Base-by-base conservation (phyloP, 148 eudicot genomes). In the Cornus suecica region DNA sequence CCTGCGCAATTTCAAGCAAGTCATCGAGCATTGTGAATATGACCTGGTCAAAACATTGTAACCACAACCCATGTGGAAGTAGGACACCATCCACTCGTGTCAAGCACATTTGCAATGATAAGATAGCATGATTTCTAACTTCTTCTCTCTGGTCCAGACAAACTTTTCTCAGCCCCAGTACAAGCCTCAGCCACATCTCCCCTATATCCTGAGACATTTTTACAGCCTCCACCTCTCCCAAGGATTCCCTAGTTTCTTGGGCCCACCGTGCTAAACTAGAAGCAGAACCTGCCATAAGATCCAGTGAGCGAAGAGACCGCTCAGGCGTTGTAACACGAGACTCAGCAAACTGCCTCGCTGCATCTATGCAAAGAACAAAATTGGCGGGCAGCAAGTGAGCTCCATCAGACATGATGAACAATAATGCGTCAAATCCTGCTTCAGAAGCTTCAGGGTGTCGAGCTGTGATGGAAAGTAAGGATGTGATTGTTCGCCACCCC, bases 131-230 rank as follows among this genome's bases (percentile, higher is more conserved):
- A 77, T 90, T 92, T 65, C 97, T 84, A 45, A 92, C 90, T 80
- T 90, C 90, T 75, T 92, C 97, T 74, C 97, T 87, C 70, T 86
- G 94, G 73, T 92, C 97, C 71, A 90, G 74, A 84, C 97, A 90
- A 26, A 90, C 94, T 87, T 92, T 92, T 71, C 97, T 88, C 72
- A 90, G 61, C 60, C 88, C 97, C 73, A 88, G 94, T 20, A 87
- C 97, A 37, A 92, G 89, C 79, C 91, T 90, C 78, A 92, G 79
- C 97, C 94, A 92, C 97, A 90, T 92, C 66, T 90, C 97, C 24
- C 91, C 93, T 10, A 89, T 88, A 70, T 90, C 93, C 80, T 88
- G 90, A 69, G 85, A 85, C 82, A 90, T 72, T 70, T 90, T 92
- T 10, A 80, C 54, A 69, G 83, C 88, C 63, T 84, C 97, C 65